phyloP scores from a whole-genome alignment of 2,329 filamentous ascomycete genomes.

The Lasiodiplodia sp. region DNA sequence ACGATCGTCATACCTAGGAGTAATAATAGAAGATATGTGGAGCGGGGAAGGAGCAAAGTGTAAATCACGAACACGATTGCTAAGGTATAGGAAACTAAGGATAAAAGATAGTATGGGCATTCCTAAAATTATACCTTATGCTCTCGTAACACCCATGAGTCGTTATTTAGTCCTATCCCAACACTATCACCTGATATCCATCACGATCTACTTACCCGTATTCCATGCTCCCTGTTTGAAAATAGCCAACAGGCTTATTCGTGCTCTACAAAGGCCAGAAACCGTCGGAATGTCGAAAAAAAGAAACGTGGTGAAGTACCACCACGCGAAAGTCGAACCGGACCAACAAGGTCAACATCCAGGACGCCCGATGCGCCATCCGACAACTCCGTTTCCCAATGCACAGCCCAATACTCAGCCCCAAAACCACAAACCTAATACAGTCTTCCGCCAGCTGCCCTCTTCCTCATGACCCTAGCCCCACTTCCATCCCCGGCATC shows the following conservation, averaged over 20 bases:
- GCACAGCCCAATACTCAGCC: neutral
- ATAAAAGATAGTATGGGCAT: no score
- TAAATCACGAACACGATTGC: no score
- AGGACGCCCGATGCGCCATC: neutral
- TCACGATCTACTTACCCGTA: neutral
- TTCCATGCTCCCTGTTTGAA: neutral
- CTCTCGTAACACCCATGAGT: neutral
- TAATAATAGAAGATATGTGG: neutral
- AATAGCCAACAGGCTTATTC: neutral
- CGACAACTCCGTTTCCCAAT: neutral
- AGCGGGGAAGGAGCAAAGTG: no score
- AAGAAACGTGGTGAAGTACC: no score
- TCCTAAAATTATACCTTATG: no score
- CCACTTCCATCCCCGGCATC: constrained; percentile 42
- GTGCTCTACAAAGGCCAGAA: neutral
- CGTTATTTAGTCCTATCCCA: neutral
- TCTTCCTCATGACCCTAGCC: constrained; percentile 38
- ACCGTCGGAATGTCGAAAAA: no score
- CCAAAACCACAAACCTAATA: neutral
- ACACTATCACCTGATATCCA: neutral
- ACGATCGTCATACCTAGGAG: neutral
- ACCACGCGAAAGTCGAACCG: neutral
- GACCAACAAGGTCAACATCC: neutral
- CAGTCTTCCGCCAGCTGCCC: constrained; percentile 33
- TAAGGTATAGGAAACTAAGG: no score